A percentile compares a stretch with the other conserved stretches of the same genome.
Conservation (phyloP, 1,284 basidiomycete genomes). For the Tylopilus orsonianus region DNA sequence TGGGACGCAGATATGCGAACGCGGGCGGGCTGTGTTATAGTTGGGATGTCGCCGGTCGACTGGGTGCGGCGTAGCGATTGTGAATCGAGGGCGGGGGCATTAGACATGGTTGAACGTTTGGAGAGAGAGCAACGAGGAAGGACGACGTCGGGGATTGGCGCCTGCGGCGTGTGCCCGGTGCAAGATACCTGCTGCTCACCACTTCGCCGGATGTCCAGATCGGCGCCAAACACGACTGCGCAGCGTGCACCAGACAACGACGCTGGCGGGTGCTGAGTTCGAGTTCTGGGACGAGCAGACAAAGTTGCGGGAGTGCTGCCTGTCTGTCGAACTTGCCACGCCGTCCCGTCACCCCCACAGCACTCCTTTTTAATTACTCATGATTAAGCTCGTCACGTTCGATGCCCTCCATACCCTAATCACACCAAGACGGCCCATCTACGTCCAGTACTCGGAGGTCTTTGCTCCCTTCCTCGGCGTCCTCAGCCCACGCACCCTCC, state of each 20-base stretch:
- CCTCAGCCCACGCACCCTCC: slow-evolving; percentile 51
- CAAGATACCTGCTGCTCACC: slow-evolving; percentile 17
- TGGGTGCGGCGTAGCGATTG: slow-evolving; percentile 37
- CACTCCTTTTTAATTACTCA: slow-evolving; percentile 9
- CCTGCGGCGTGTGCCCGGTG: slow-evolving; percentile 29
- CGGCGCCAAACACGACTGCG: slow-evolving; percentile 20
- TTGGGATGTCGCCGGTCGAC: slow-evolving; percentile 37
- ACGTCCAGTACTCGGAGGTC: slow-evolving; percentile 65
- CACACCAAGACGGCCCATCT: slow-evolving; percentile 60
- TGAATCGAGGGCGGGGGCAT: slow-evolving; percentile 28
- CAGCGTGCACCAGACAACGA: slow-evolving; percentile 3
- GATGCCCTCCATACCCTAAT: slow-evolving; percentile 72
- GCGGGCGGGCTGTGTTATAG: slow-evolving; percentile 24
- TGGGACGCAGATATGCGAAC: slow-evolving; percentile 32
- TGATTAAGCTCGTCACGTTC: slow-evolving; percentile 57
- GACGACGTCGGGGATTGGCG: slow-evolving; percentile 25
- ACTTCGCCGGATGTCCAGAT: slow-evolving; percentile 19
- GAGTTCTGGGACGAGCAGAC: slow-evolving; percentile 9
- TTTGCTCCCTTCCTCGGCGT: slow-evolving; percentile 64
- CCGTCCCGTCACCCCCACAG: background rate
- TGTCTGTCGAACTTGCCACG: background rate
- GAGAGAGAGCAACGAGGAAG: slow-evolving; percentile 17
- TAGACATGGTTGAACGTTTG: slow-evolving; percentile 31
- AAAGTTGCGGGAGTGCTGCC: slow-evolving; percentile 6
- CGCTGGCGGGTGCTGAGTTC: background rate